phyloP scores from a whole-genome alignment of 148 eudicot genomes.

The Linanthus parryae region DNA sequence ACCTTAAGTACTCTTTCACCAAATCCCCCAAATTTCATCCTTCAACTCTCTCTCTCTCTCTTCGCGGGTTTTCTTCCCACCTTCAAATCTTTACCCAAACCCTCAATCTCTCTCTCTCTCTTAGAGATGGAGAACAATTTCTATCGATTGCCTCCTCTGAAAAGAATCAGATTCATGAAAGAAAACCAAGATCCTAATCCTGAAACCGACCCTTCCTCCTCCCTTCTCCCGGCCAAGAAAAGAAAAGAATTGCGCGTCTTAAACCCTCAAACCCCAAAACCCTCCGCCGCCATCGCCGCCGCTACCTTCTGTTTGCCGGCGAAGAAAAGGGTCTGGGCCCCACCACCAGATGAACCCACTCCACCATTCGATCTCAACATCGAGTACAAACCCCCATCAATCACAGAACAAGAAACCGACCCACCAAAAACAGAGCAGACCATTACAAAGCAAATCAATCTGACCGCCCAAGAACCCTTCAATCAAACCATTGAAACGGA shows the following conservation, averaged over 20 bases:
- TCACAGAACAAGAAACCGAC: neutral
- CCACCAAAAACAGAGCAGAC: neutral
- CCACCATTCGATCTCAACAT: conserved; percentile 51
- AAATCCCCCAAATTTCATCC: too few relatives aligned
- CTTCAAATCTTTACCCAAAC: neutral
- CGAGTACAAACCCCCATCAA: conserved; percentile 27
- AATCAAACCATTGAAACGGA: too few relatives aligned
- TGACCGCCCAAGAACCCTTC: too few relatives aligned
- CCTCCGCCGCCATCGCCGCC: conserved; percentile 6
- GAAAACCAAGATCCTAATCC: conserved; percentile 19
- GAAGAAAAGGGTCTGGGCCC: conserved; percentile 75
- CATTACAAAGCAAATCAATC: neutral
- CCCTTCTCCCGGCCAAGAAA: conserved; percentile 65
- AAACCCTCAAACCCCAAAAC: neutral
- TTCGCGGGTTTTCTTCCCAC: too few relatives aligned
- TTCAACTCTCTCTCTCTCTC: too few relatives aligned
- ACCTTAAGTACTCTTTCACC: too few relatives aligned
- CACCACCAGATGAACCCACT: conserved; percentile 15
- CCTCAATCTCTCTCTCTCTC: conserved; percentile 12
- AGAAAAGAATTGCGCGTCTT: conserved; percentile 30
- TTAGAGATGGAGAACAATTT: conserved; percentile 42
- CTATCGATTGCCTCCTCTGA: conserved; percentile 56
- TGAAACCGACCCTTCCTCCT: conserved; percentile 5
- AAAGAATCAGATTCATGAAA: conserved; percentile 59
- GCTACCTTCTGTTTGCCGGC: conserved; percentile 49